Base-by-base conservation (phyloP, 2,329 filamentous ascomycete genomes). In the Aplosporella prunicola region DNA sequence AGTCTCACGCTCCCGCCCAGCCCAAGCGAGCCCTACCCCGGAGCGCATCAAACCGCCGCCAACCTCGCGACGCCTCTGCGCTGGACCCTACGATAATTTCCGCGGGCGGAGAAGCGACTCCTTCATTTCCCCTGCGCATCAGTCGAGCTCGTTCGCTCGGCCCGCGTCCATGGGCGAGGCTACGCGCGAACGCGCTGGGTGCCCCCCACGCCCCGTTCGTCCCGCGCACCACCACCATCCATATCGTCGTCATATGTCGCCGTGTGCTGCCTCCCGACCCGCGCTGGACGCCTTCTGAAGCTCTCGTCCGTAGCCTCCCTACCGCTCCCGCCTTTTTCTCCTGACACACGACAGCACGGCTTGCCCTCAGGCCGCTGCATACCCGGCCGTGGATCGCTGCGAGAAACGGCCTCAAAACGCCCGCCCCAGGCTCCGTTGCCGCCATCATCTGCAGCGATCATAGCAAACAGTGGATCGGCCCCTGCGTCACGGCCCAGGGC, bases 101-200 rank as follows among this genome's bases (percentile, higher is more conserved):
- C 38, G 38, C 32, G 26, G 32, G 32, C 38, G 38, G 38, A 40
- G 38, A 40, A 40, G 38, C 34, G 38, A 32, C 38, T 40, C 38
- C 38, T 40, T 40, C 31, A 40, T 40, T 40, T 38, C 35, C 35
- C 35, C 34, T 36, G 34, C 34, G 34, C 25, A 36, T 36, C 34
- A 36, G 34, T 29, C 36, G 23, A 28, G 23, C 30, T 39, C 36
- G 23, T 33, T 33, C 35, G 32, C 29, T 27, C 24, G 26, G 32
- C 36, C 37, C 34, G 24, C 30, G 20, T 37, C 34, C 14, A 20
- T 35, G 29, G 33, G 32, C 32, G 9, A 28, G 26, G 36, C 36
- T 17, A 24, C 25, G 29, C 28, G 28, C 22, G 17, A 13, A 29
- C 28, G 23, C 28, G 20, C 9, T 28, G 26, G 26, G 13, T 15